Evolutionary conservation across 192 early-diverging fungal genomes (phyloP), one percentile per base, ranked within the genome.

Genomic region (Coemansia umbellata): DNA sequence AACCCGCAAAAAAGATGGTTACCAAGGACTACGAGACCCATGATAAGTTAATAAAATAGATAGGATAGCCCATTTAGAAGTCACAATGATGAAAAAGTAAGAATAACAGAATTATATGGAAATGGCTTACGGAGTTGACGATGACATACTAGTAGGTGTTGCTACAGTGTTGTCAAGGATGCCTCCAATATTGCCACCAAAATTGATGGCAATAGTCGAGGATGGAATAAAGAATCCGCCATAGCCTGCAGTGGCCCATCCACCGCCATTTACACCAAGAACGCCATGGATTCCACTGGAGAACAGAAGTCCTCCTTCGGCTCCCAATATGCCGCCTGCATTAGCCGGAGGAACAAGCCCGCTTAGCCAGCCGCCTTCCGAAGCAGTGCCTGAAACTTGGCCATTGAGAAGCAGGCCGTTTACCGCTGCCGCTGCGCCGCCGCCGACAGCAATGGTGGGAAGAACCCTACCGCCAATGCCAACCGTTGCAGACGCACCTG

Each of bases 401-500:
- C 49, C 66, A 36, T 49, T 49, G 15, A 57, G 0, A 17, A 61
- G 19, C 31, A 52, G 19, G 21, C 43, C 42, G 33, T 53, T 53
- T 13, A 60, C 35, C 14, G 47, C 53, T 5, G 32, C 58, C 1
- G 35, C 31, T 3, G 58, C 66, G 30, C 66, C 66, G 8, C 66
- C 53, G 14, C 58, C 66, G 27, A 37, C 36, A 11, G 30, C 26
- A 28, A 53, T 33, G 6, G 47, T 60, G 6, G 65, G 65, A 24
- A 60, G 30, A 10, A 60, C 28, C n/a, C 5, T 14, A 5, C 58
- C 58, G 14, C 50, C 50, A 18, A 51, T 1, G 8, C 53, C 58
- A 37, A 68, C 53, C 1, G 66, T 68, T 13, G 66, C 58, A 3
- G 66, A 68, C 3, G 53, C 66, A 21, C 66, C 58, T 13, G 49